phyloP scores from a whole-genome alignment of 306 rosid species.

The Castanospermum australe region DNA sequence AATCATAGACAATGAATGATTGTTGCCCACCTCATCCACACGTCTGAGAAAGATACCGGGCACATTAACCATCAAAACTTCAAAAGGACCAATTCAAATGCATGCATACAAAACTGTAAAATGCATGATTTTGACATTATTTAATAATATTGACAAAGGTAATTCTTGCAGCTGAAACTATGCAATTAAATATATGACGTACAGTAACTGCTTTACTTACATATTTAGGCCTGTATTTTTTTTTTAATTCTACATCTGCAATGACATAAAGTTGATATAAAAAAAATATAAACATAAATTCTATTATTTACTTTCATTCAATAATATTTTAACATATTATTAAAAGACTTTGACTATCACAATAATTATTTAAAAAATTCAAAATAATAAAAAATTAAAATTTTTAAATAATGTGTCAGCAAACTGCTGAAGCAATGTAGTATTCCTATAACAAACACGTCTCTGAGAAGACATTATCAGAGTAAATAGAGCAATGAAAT shows the following conservation, averaged over 20 bases:
- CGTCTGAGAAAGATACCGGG: slow-evolving; percentile 17
- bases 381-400: no score
- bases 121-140: not conserved
- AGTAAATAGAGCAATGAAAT: not conserved
- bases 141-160: not conserved
- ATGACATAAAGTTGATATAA: not conserved
- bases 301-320: no score
- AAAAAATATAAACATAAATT: no score
- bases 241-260: not conserved
- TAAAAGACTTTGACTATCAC: no score
- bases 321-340: no score
- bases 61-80: not conserved
- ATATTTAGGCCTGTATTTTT: not conserved
- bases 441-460: not conserved
- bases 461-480: not conserved
- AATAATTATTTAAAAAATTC: no score
- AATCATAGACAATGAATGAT: slow-evolving; percentile 9
- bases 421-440: not conserved
- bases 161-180: not conserved
- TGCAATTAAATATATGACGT: not conserved
- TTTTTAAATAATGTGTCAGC: no score
- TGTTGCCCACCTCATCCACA: slow-evolving; percentile 15
- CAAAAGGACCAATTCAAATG: not conserved
- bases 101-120: not conserved
- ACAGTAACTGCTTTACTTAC: not conserved